Evolutionary conservation across 768 basidiomycete species (phyloP), one percentile per base, ranked within the genome.

Genomic region (Artomyces pyxidatus): DNA sequence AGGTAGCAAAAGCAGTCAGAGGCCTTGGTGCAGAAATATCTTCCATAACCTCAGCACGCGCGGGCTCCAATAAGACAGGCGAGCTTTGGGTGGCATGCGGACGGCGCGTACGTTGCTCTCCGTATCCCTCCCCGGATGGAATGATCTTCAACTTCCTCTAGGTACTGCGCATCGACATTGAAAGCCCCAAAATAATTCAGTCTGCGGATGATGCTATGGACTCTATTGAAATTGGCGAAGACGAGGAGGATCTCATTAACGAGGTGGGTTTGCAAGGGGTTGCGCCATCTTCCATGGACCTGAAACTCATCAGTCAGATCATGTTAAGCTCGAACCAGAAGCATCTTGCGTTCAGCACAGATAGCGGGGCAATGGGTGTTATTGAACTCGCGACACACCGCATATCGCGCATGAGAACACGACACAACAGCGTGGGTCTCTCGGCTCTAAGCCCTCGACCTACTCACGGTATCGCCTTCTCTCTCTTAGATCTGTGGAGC

Each of bases 401-500:
- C 6, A 55, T 85, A n/a, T 63, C 59, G 3, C 72, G 65, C 38
- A 85, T 89, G 83, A 81, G 74, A 56, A 68, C 66, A 2, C 69
- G 69, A 47, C 88, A 91, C 59, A 64, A 65, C 6, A 88, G 71
- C 59, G 88, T 90, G 55, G 32, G 78, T 66, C 19, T 8, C 26
- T 42, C n/a, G 11, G 17, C 43, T 29, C 16, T 29, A n/a, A n/a
- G n/a, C n/a, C n/a, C n/a, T n/a, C n/a, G n/a, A n/a, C n/a, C n/a
- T n/a, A n/a, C n/a, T n/a, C n/a, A n/a, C n/a, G n/a, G n/a, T n/a
- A n/a, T n/a, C n/a, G n/a, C n/a, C n/a, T n/a, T n/a, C n/a, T n/a
- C n/a, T n/a, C n/a, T n/a, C n/a, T 29, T 58, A 90, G 88, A 77
- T 91, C 11, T 87, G 84, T 41, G 80, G 77, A 10, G 73, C 75